Conservation (phyloP, 225 moss, liverwort and hornwort genomes). For the Pseudisothecium myosuroides region DNA sequence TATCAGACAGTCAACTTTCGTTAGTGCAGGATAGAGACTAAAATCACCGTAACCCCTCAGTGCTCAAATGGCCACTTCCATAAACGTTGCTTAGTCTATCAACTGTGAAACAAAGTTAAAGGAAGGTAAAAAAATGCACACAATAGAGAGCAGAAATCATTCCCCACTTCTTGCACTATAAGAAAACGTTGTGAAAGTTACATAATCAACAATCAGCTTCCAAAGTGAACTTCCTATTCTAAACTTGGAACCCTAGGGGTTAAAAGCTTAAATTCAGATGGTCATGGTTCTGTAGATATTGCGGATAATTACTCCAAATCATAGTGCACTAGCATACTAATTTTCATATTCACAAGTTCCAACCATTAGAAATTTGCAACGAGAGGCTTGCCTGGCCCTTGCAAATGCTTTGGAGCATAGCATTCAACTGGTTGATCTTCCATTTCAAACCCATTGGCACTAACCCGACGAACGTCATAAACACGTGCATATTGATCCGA, state of each 20-base stretch:
- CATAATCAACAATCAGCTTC: neutral
- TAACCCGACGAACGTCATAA: conserved; percentile 70
- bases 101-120: neutral
- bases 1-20: neutral
- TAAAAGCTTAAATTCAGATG: neutral
- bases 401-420: conserved; percentile 72
- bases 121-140: neutral
- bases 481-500: conserved; percentile 46
- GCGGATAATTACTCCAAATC: neutral
- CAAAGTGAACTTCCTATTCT: neutral
- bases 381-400: conserved; percentile 32
- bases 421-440: conserved; percentile 65
- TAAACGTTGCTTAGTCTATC: neutral
- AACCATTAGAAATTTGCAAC: neutral
- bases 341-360: neutral
- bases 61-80: neutral
- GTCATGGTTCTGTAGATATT: neutral
- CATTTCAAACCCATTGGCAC: conserved; percentile 34
- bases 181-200: neutral
- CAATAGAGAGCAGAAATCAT: neutral
- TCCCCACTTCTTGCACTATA: neutral
- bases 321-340: neutral
- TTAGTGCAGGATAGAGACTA: neutral
- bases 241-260: neutral
- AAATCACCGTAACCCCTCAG: neutral